Percentiles rank a stretch among this genome's conserved stretches.
Conservation (phyloP, 495 filamentous ascomycete genomes). For the Penicillium subrubescens region DNA sequence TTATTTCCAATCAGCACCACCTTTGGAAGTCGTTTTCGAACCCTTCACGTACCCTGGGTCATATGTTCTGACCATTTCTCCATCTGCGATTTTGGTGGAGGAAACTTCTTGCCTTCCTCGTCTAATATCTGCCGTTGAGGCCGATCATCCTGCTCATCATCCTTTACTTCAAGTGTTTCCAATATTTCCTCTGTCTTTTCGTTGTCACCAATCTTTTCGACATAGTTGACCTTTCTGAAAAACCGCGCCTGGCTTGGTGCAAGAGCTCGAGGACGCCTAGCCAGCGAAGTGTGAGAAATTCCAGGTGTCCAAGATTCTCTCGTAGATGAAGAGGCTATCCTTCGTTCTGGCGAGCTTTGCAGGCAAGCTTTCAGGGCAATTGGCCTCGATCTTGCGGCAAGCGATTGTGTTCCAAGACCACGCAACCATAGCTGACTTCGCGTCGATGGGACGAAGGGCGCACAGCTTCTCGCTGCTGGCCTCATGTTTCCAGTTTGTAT, state of each 20-base stretch:
- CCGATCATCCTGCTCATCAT: conserved; percentile 13
- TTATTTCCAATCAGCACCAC: background rate
- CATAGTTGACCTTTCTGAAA: conserved; percentile 25
- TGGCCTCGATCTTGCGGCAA: conserved; percentile 1
- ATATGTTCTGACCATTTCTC: conserved; percentile 53
- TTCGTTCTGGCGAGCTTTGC: background rate
- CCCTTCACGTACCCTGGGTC: conserved; percentile 58
- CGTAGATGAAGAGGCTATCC: background rate
- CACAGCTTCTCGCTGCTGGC: conserved; percentile 13
- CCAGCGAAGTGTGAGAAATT: background rate
- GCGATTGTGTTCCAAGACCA: background rate
- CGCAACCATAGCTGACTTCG: conserved; percentile 6
- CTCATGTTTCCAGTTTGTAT: conserved; percentile 8
- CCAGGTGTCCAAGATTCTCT: background rate
- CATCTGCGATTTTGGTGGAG: conserved; percentile 50
- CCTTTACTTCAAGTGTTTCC: conserved; percentile 18
- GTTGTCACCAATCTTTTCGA: conserved; percentile 21
- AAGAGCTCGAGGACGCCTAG: background rate
- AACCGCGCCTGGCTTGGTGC: conserved; percentile 16
- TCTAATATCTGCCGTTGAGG: conserved; percentile 13
- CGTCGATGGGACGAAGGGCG: conserved; percentile 13
- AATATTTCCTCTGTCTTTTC: conserved; percentile 26
- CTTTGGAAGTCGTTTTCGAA: background rate
- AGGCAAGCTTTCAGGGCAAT: background rate
- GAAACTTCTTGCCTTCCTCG: conserved; percentile 9